These are phyloP conservation scores for Saccharomycopsis vini DNA, from an alignment of 805 yeast species.

Conservation along the genomic window DNA sequence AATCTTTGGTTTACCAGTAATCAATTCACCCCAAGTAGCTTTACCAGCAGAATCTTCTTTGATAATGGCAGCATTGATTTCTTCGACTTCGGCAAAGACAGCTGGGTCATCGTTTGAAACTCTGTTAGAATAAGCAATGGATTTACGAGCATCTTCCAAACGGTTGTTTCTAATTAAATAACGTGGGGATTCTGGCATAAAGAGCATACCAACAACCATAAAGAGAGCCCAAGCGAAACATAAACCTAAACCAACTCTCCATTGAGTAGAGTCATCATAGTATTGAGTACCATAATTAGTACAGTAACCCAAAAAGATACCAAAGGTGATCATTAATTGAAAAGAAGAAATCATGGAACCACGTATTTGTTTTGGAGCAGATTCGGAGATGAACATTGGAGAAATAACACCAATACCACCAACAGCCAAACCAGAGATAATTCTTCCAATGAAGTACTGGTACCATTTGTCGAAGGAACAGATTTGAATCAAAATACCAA, in stretches of 20 bases:
- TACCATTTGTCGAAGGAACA: constrained; percentile 47
- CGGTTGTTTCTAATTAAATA: constrained; percentile 44
- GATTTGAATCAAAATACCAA: constrained; percentile 56
- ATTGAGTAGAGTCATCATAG: constrained; percentile 45
- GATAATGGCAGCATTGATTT: constrained; percentile 50
- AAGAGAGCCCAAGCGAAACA: constrained; percentile 38
- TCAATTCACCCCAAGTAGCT: constrained; percentile 56
- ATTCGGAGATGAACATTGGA: constrained; percentile 64
- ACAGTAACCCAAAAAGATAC: constrained; percentile 65
- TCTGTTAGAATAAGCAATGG: constrained; percentile 53
- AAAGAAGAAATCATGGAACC: constrained; percentile 63
- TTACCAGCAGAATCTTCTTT: constrained; percentile 53
- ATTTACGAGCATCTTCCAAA: constrained; percentile 43
- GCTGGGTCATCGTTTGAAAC: constrained; percentile 43
- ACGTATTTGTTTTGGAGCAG: constrained; percentile 62
- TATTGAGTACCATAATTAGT: constrained; percentile 52
- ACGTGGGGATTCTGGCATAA: constrained; percentile 70
- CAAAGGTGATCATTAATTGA: constrained; percentile 62
- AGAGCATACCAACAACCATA: constrained; percentile 41
- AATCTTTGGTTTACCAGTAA: constrained; percentile 57
- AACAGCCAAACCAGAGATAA: constrained; percentile 62
- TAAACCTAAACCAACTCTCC: constrained; percentile 60
- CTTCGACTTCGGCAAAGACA: constrained; percentile 44
- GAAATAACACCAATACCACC: constrained; percentile 72
- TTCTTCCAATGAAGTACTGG: constrained; percentile 58